Base-by-base conservation (phyloP, 176 grass and related monocot species). In the Triticum turgidum region DNA sequence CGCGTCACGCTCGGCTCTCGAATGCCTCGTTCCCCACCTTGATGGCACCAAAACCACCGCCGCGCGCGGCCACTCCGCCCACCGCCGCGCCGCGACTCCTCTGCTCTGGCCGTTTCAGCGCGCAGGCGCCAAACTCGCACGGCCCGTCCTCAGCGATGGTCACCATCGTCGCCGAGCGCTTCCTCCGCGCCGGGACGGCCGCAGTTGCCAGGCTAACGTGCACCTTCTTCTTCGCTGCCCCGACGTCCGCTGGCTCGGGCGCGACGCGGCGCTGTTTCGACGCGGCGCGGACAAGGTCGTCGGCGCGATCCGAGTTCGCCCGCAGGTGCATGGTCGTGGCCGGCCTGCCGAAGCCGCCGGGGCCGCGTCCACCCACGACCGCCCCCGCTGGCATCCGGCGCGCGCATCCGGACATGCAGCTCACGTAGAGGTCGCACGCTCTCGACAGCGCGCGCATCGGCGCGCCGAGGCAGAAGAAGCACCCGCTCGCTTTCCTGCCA, bases 381-480 rank as follows among this genome's bases (percentile, higher is more conserved):
- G 61, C 85, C 1, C 63, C 27, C 74, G 69, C 4, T 9, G 85
- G 73, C 86, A 86, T 30, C 12, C 25, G n/a, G 78, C 61, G 20
- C 42, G 81, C 86, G 88, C 73, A 86, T 39, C 82, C 35, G 67
- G 88, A 85, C 83, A 93, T 90, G 86, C 85, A 65, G 86, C 88
- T 83, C 65, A 93, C 86, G 91, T 93, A 93, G 61, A 88, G 62
- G 86, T 93, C 73, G 88, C 91, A 93, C 78, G 82, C 88, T n/a
- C 91, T 82, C 65, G 83, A 80, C 83, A 93, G 83, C 79, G 76
- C 75, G 22, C 88, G 82, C 66, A 86, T 2, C 58, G 88, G 88
- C 77, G 91, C 73, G 72, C 83, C 63, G 22, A 90, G 39, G 85
- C 81, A 88, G 27, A 88, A 24, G 86, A 79, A 93, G 73, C 88